Conservation (phyloP, 2,329 filamentous ascomycete genomes). For the Xylaria sp. region DNA sequence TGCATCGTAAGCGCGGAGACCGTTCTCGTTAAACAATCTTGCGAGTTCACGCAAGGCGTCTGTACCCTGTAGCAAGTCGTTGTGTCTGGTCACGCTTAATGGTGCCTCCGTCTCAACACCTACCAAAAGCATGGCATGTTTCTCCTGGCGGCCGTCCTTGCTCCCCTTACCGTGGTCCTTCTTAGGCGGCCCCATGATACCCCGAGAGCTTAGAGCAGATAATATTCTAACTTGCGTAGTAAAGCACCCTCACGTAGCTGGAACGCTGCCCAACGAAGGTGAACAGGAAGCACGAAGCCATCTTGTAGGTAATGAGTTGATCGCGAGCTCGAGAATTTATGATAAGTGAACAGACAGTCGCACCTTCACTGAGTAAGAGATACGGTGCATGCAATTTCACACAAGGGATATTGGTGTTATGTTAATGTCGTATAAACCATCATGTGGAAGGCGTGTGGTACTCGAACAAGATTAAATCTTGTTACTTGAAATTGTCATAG, state of each 20-base stretch:
- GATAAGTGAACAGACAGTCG: background rate
- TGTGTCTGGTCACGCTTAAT: background rate
- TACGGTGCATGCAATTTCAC: background rate
- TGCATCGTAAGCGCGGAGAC: background rate
- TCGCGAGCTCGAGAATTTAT: background rate
- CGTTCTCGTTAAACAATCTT: background rate
- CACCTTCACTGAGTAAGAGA: background rate
- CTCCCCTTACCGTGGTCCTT: background rate
- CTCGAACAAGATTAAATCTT: background rate
- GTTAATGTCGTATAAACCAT: background rate
- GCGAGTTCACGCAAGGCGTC: slow-evolving; percentile 6
- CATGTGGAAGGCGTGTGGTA: background rate
- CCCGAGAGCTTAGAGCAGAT: background rate
- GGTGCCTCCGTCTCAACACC: slow-evolving; percentile 29
- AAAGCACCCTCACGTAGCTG: background rate
- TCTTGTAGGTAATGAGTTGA: background rate
- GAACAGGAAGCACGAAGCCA: background rate
- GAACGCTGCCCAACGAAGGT: background rate
- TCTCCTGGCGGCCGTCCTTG: background rate
- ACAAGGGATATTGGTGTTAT: background rate
- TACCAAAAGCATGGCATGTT: background rate
- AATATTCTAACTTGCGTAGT: background rate
- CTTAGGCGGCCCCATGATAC: background rate
- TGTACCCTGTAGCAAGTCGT: background rate
- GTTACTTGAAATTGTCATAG: background rate